Evolutionary conservation across 306 rosid species (phyloP).

Genomic region (Vicia sativa): DNA sequence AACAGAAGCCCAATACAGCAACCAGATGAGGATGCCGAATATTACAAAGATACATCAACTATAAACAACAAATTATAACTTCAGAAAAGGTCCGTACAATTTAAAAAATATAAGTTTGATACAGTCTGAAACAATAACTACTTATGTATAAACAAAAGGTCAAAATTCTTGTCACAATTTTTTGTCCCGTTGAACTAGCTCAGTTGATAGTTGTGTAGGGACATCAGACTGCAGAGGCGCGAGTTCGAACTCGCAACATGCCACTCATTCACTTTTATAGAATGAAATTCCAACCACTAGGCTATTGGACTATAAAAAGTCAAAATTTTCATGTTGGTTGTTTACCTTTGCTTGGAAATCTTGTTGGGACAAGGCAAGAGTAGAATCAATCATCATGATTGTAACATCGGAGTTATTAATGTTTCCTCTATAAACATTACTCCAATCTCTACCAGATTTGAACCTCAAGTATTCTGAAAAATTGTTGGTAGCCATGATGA

Average conservation of each 20-base stretch:
- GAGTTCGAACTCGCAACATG: too few relatives aligned
- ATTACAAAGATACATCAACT: conserved; percentile 64
- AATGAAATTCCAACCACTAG: too few relatives aligned
- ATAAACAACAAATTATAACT: conserved; percentile 31
- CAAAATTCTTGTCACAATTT: too few relatives aligned
- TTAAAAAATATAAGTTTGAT: too few relatives aligned
- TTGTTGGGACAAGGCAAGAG: conserved; percentile 30
- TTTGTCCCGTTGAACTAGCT: too few relatives aligned
- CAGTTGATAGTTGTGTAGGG: too few relatives aligned
- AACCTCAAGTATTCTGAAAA: conserved; percentile 59
- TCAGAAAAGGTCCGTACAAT: background rate
- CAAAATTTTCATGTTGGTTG: too few relatives aligned
- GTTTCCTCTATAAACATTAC: conserved; percentile 54
- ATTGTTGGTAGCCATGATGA: conserved; percentile 59
- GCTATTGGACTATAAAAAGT: too few relatives aligned
- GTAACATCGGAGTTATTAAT: conserved; percentile 60
- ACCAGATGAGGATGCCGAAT: conserved; percentile 74
- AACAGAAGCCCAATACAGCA: conserved; percentile 69
- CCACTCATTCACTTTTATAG: too few relatives aligned
- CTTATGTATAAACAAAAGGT: too few relatives aligned
- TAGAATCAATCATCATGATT: conserved; percentile 52
- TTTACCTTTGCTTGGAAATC: conserved; percentile 66
- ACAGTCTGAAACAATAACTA: too few relatives aligned
- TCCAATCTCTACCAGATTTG: conserved; percentile 50
- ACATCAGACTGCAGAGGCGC: too few relatives aligned